Evolutionary conservation across 1,284 basidiomycete species (phyloP).

Genomic region (Ustilago cynodontis): DNA sequence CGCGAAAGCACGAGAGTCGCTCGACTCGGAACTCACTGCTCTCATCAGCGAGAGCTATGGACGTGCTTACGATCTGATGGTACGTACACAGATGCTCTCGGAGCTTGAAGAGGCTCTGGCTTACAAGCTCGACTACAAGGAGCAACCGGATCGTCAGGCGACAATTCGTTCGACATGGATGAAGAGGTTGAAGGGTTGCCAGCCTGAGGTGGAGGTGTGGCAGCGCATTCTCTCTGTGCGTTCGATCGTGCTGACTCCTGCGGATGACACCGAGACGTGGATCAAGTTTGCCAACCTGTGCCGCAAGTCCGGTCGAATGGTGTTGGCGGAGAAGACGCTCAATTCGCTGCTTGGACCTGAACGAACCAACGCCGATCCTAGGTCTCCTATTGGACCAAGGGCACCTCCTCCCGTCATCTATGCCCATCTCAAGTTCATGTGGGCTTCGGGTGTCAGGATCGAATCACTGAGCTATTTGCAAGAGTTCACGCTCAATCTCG

Average conservation of each 20-base stretch:
- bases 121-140: slow-evolving; percentile 78
- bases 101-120: slow-evolving; percentile 97
- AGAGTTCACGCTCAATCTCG: slow-evolving; percentile 80
- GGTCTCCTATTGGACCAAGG: slow-evolving; percentile 59
- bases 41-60: slow-evolving; percentile 96
- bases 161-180: slow-evolving; percentile 66
- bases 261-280: slow-evolving; percentile 97
- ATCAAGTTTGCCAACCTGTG: slow-evolving; percentile 92
- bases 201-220: slow-evolving; percentile 99
- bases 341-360: slow-evolving; percentile 73
- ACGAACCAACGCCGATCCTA: slow-evolving; percentile 46
- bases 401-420: slow-evolving; percentile 95
- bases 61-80: slow-evolving; percentile 92
- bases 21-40: slow-evolving; percentile 91
- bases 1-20: slow-evolving; percentile 90
- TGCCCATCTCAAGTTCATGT: slow-evolving; percentile 95
- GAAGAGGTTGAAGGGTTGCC: slow-evolving; percentile 88
- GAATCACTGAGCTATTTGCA: slow-evolving; percentile 88
- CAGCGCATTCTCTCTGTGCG: slow-evolving; percentile 96
- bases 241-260: slow-evolving; percentile 90
- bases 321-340: slow-evolving; percentile 95
- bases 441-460: slow-evolving; percentile 84
- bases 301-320: slow-evolving; percentile 85
- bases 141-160: slow-evolving; percentile 84
- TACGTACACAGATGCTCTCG: slow-evolving; percentile 97